Base-by-base conservation (phyloP, 192 early-diverging fungal species). In the Coemansia sp. region DNA sequence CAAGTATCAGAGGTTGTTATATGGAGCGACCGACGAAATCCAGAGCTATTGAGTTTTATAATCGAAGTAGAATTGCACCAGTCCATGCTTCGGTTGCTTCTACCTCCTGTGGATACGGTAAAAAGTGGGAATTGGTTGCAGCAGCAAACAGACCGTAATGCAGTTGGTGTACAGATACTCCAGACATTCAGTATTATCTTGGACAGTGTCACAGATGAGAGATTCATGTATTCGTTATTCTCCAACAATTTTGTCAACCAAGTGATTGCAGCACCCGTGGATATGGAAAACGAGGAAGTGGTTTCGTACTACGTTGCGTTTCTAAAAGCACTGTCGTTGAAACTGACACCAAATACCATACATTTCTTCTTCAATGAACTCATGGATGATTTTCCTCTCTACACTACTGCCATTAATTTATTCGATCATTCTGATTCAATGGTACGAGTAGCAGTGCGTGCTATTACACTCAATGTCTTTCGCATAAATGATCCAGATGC, bases 221-320 rank as follows among this genome's bases (percentile, higher is more conserved):
- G 51, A 55, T 78, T 72, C 22, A 44, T 82, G 69, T 83, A 88
- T 41, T 82, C 86, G 54, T 65, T 92, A 31, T 73, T 92, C 9
- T 88, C 88, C 27, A 88, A 88, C 65, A 90, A 90, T 72, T 89
- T 88, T 72, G 86, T 92, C 54, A 92, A 92, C 66, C 56, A 82
- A 49, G 74, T 92, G 5, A 88, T 92, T 27, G 67, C 67, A 7
- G 68, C 84, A 23, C 76, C 83, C 4, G 74, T 86, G 21, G 84
- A 89, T 58, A 62, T 83, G 51, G 78, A 76, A n/a, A 87, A 85
- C 69, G 88, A 88, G 19, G 89, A 92, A 62, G 83, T 87, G 26
- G 71, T 89, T 58, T 79, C 82, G 0, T 88, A 88, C 60, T 92
- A 86, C 66, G 84, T 88, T 49, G 85, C 86, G 9, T 83, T 91